A percentile compares a stretch with the other conserved stretches of the same genome.
These are phyloP conservation scores for Babesia ovis DNA, from an alignment of 169 alveolate genomes.

Conservation along the genomic window DNA sequence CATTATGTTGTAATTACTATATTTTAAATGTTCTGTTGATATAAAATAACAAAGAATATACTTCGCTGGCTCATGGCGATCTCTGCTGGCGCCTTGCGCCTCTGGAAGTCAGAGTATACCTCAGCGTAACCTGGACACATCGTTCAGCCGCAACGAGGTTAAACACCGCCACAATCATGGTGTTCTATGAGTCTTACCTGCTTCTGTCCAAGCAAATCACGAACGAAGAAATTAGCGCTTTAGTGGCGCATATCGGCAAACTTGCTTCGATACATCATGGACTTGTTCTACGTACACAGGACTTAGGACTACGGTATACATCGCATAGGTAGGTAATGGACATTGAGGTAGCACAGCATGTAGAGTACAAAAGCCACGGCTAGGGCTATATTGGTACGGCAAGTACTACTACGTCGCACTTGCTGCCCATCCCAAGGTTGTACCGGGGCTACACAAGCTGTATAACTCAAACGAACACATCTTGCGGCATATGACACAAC, in stretches of 20 bases:
- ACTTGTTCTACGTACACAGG: constrained; percentile 64
- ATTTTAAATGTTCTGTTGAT: too few species aligned
- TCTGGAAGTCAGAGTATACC: neutral
- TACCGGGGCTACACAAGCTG: constrained; percentile 74
- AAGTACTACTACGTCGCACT: constrained; percentile 77
- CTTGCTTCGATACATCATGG: constrained; percentile 64
- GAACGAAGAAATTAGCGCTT: constrained; percentile 42
- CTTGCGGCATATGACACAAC: constrained; percentile 72
- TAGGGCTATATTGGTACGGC: constrained; percentile 79
- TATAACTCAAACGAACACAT: constrained; percentile 73
- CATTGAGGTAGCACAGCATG: neutral
- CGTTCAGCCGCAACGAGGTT: too few species aligned
- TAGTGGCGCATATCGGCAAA: constrained; percentile 54
- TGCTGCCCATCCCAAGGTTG: constrained; percentile 74
- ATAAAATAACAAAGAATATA: too few species aligned
- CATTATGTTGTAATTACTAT: too few species aligned
- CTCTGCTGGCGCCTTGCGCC: neutral
- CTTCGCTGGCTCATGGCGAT: neutral
- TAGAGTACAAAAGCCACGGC: constrained; percentile 76
- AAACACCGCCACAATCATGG: constrained; percentile 40
- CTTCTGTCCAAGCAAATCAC: constrained; percentile 49
- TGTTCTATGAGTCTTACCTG: constrained; percentile 65
- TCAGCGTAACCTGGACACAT: neutral
- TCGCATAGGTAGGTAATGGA: constrained; percentile 54
- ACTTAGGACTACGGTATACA: constrained; percentile 65